Evolutionary conservation across 371 early-diverging fungal species (phyloP), one percentile per base, ranked within the genome.

Genomic region (Rhizopus sp.): DNA sequence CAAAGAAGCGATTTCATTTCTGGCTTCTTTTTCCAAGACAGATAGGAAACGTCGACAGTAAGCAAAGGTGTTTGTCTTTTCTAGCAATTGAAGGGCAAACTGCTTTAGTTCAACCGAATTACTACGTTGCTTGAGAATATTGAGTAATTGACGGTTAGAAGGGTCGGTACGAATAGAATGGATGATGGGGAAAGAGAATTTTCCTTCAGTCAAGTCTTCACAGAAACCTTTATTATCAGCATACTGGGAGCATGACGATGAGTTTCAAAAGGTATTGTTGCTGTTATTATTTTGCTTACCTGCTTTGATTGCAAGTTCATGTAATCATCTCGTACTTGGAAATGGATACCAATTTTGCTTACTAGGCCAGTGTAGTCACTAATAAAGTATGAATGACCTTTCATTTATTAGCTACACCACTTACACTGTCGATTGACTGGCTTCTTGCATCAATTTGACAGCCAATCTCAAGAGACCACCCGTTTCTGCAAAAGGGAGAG

Each of bases 201-300:
- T 98, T 62, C 99, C 99, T 74, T 98, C 99, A 0, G 95, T 94
- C 59, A 98, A 68, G 67, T 98, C 99, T 75, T 98, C 97, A 59
- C 95, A 95, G 68, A 91, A 98, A 17, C 97, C 97, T 67, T 98
- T 98, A 76, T 89, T 92, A 42, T 90, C 84, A 7, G 89, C 77
- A 60, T 94, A 98, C 87, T 92, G 62, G n/a, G 16, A n/a, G 30
- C 0, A 38, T 3, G 23, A 23, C 2, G 23, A 23, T 23, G 0
- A 23, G 23, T 23, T 37, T 8, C 17, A 42, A 40, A 23, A 4
- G 23, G 2, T 9, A 29, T n/a, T 33, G 0, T 15, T 15, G 39
- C 8, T 13, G 37, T 10, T 23, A 51, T 23, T 23, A 23, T 23
- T n/a, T 23, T 23, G 23, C 48, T 59, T 85, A 89, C 93, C 58